These are phyloP conservation scores for Fraxinus cuspidata DNA, from an alignment of 257 asterid genomes.

Conservation along the genomic window DNA sequence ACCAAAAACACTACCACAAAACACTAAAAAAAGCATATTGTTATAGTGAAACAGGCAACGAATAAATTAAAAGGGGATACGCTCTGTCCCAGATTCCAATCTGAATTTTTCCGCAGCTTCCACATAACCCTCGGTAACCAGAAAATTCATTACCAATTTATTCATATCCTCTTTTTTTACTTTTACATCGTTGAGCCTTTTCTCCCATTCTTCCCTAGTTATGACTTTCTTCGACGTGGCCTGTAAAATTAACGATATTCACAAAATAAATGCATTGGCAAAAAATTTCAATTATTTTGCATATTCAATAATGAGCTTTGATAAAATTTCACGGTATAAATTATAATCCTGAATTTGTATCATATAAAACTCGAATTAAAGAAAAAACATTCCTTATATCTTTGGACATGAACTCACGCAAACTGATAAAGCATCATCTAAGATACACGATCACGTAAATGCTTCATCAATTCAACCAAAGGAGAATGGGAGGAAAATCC, in stretches of 20 bases:
- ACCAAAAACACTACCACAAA: not conserved
- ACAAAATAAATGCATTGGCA: slow-evolving; percentile 16
- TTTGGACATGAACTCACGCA: not conserved
- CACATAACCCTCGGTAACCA: slow-evolving; percentile 81
- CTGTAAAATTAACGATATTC: slow-evolving; percentile 38
- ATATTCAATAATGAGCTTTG: not conserved
- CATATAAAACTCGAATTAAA: not conserved
- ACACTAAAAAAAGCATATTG: not conserved
- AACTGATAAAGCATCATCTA: not conserved
- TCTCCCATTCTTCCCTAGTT: slow-evolving; percentile 83
- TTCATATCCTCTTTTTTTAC: slow-evolving; percentile 76
- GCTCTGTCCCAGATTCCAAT: slow-evolving; percentile 81
- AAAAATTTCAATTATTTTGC: not conserved
- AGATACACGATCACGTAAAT: not conserved
- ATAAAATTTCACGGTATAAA: not conserved
- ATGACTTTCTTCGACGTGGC: slow-evolving; percentile 64
- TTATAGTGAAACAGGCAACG: not conserved
- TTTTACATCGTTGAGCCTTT: slow-evolving; percentile 55
- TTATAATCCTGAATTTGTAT: slow-evolving; percentile 5
- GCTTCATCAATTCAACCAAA: not conserved
- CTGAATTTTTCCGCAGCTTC: slow-evolving; percentile 83
- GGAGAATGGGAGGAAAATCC: not conserved
- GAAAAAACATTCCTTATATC: too few species aligned
- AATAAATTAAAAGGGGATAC: slow-evolving; percentile 48
- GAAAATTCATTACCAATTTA: slow-evolving; percentile 79